These are phyloP conservation scores for Sherardia arvensis DNA, from an alignment of 257 asterid species.

Conservation along the genomic window DNA sequence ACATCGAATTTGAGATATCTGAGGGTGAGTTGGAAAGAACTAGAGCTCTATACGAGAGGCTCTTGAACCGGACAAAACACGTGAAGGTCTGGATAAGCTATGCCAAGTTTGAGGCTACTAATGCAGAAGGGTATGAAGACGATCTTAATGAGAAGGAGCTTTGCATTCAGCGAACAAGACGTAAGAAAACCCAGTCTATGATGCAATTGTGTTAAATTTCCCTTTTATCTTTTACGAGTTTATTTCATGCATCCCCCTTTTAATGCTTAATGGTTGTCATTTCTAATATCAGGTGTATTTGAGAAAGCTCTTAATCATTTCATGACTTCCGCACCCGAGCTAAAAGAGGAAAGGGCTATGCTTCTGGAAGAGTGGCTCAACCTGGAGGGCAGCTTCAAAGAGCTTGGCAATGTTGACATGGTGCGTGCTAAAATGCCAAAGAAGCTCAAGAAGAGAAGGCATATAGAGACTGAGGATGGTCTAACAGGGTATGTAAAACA, in stretches of 20 bases:
- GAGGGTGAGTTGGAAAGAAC: conserved; percentile 77
- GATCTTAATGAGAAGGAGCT: conserved; percentile 37
- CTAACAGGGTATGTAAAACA: conserved; percentile 55
- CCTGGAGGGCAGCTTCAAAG: conserved; percentile 62
- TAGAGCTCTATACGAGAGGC: conserved; percentile 85
- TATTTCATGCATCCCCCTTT: not conserved
- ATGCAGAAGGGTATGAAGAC: conserved; percentile 46
- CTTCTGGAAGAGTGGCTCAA: conserved; percentile 84
- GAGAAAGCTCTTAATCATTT: conserved; percentile 70
- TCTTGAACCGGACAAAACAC: conserved; percentile 81
- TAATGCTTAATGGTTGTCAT: not conserved
- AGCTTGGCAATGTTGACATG: conserved; percentile 62
- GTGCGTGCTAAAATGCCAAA: conserved; percentile 73
- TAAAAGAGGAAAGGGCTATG: conserved; percentile 94
- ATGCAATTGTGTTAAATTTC: not conserved
- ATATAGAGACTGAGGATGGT: conserved; percentile 77
- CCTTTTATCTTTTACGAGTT: not conserved
- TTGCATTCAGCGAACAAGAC: conserved; percentile 72
- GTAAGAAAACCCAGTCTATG: conserved; percentile 24
- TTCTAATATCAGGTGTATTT: conserved; percentile 45
- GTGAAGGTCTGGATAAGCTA: conserved; percentile 96
- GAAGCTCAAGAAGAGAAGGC: conserved; percentile 89
- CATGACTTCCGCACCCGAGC: conserved; percentile 66
- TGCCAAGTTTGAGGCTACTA: conserved; percentile 89
- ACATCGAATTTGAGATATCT: conserved; percentile 89